These are phyloP conservation scores for Xylaria flabelliformis DNA, from an alignment of 495 filamentous ascomycete genomes.

Conservation along the genomic window DNA sequence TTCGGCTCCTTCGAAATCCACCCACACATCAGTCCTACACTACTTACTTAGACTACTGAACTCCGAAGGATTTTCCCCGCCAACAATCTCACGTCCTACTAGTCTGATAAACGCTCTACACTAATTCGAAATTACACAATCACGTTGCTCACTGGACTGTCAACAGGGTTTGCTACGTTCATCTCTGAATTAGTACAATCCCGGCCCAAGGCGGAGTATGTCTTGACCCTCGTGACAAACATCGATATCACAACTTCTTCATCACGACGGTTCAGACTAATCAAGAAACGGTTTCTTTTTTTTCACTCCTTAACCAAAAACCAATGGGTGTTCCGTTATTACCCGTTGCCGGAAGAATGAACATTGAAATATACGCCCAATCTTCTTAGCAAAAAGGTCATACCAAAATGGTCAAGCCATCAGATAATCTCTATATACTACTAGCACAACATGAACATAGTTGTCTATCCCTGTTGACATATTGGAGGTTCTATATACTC, in stretches of 20 bases:
- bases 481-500: not conserved
- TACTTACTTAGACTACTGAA: not conserved
- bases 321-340: not conserved
- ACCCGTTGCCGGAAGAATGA: not conserved
- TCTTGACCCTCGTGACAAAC: conserved; percentile 1
- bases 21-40: conserved; percentile 19
- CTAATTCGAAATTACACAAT: not conserved
- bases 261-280: not conserved
- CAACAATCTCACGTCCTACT: conserved; percentile 18
- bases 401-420: not conserved
- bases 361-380: not conserved
- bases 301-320: not conserved
- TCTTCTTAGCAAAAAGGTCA: not conserved
- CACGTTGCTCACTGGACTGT: conserved; percentile 1
- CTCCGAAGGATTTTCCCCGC: conserved; percentile 16
- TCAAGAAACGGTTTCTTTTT: not conserved
- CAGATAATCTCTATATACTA: not conserved
- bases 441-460: not conserved
- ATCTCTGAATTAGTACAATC: not conserved
- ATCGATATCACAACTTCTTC: not conserved
- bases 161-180: not conserved
- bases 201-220: not conserved
- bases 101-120: not conserved
- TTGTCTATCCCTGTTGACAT: conserved; percentile 13
- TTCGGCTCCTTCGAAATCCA: conserved; percentile 19